Base-by-base conservation (phyloP, 2,329 filamentous ascomycete species). In the Apiospora sp. region DNA sequence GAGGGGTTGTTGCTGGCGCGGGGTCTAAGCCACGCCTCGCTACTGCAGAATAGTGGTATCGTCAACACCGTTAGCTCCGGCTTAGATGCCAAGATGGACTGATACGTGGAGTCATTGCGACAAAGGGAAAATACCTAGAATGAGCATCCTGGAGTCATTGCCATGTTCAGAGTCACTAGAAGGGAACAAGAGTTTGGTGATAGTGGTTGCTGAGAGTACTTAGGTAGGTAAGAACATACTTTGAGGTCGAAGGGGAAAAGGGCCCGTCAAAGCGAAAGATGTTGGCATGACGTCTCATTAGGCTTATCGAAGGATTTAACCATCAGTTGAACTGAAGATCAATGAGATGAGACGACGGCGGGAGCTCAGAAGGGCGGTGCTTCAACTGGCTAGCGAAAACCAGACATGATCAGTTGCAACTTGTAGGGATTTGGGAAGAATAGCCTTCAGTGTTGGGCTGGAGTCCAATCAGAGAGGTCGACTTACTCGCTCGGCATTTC, bases 21-120 rank as follows among this genome's bases (percentile, higher is more conserved):
- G 49, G 58, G 58, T 64, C 58, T 64, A 64, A 64, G 58, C 58
- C 58, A 64, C 58, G 34, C 34, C 58, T 64, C 13, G 58, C 58
- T 64, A 64, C 58, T 64, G 58, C 58, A 37, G 30, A 64, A 41
- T 64, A 41, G 34, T 24, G 22, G 58, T 24, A 64, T 64, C 58
- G 58, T 64, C 58, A 64, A 41, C 27, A 37, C 30, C 16, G 54
- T 61, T 61, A 61, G 54, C 54, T 61, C 54, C 54, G 54, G 22
- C 54, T 22, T 61, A 61, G 49, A 6, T 54, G 14, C 49, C 24
- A 30, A 54, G 4, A 27, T 58, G 51, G 51, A 34, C 34, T 34
- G 27, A 19, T 58, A 27, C 51, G 27, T 34, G n/a, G 51, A 34
- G 54, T n/a, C 30, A 37, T 37, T 30, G 54, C 54, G 22, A 37